Evolutionary conservation across 257 asterid genomes (phyloP).

Genomic region (Nicotiana attenuata): DNA sequence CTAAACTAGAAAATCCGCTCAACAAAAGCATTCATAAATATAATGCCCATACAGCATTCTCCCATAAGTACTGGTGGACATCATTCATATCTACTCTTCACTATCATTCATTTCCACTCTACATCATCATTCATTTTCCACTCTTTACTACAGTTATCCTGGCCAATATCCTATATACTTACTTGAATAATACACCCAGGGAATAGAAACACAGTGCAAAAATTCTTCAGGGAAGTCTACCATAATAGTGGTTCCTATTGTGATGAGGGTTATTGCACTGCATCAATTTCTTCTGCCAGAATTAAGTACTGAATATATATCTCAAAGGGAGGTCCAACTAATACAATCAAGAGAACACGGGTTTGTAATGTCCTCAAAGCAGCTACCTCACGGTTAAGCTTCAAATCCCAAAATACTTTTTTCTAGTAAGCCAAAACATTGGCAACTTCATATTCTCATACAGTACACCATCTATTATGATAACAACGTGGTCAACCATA

Average conservation of each 20-base stretch:
- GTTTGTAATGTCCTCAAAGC: background rate
- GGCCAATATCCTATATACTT: slow-evolving; percentile 3
- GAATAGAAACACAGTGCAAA: background rate
- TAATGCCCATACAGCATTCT: background rate
- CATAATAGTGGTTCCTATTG: background rate
- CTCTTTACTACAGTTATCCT: background rate
- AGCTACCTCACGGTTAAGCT: slow-evolving; percentile 1
- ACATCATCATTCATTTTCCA: background rate
- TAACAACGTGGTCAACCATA: background rate
- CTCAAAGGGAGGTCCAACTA: background rate
- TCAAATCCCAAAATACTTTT: background rate
- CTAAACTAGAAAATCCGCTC: background rate
- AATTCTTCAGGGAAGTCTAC: background rate
- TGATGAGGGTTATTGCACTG: background rate
- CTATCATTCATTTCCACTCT: background rate
- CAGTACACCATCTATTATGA: background rate
- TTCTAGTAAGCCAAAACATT: slow-evolving; percentile 5
- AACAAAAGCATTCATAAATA: background rate
- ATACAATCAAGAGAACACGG: background rate
- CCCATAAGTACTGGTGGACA: background rate
- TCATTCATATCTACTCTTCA: background rate
- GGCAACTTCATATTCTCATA: background rate
- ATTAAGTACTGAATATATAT: background rate
- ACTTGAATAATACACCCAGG: background rate
- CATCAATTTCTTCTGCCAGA: background rate